Conservation (phyloP, 2,329 filamentous ascomycete species). For the Colletotrichum navitas region DNA sequence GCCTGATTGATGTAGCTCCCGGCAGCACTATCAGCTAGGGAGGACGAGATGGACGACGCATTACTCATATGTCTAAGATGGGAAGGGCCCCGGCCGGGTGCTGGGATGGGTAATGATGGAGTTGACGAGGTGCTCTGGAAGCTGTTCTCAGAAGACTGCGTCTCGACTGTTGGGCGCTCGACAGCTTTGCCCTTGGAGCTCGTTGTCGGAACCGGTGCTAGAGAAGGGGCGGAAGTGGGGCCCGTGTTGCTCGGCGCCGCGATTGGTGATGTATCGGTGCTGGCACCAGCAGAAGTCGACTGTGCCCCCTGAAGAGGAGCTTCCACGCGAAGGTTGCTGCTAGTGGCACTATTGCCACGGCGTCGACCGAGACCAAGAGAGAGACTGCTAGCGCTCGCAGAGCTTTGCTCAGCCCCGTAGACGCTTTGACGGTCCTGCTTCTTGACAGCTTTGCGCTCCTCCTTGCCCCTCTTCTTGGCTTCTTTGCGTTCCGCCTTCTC, state of each 20-base stretch:
- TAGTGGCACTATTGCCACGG: constrained; percentile 70
- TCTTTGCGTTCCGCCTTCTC: constrained; percentile 86
- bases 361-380: constrained; percentile 71
- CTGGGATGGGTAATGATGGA: constrained; percentile 59
- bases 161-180: constrained; percentile 61
- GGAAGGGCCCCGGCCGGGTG: constrained; percentile 71
- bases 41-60: constrained; percentile 86
- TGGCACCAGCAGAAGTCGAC: constrained; percentile 27
- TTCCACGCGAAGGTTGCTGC: constrained; percentile 72
- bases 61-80: constrained; percentile 88
- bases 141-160: constrained; percentile 44
- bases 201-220: constrained; percentile 51
- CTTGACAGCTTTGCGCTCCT: constrained; percentile 81
- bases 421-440: constrained; percentile 63
- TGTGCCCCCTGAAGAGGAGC: constrained; percentile 61
- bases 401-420: constrained; percentile 58
- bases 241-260: constrained; percentile 51
- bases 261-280: constrained; percentile 45
- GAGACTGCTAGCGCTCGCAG: constrained; percentile 73
- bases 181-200: constrained; percentile 77
- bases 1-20: constrained; percentile 62
- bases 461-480: constrained; percentile 87
- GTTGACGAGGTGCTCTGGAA: constrained; percentile 49
- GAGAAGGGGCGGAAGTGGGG: constrained; percentile 7
- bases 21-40: constrained; percentile 74